Conservation (phyloP, 2,329 filamentous ascomycete species). For the Mollisiaceae sp. region DNA sequence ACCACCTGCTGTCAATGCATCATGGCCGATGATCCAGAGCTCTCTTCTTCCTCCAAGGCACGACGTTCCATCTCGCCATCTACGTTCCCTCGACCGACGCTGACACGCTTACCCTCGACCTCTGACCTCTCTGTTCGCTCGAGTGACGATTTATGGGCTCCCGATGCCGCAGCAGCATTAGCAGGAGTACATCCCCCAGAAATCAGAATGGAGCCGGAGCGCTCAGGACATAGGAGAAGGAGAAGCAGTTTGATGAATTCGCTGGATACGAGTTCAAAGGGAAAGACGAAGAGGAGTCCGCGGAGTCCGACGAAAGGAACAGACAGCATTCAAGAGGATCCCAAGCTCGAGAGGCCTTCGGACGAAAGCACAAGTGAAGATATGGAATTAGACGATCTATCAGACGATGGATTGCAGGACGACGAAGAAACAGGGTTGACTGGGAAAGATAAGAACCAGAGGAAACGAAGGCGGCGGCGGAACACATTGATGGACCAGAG, state of each 20-base stretch:
- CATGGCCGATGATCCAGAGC: conserved; percentile 7
- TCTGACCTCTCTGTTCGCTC: conserved; percentile 26
- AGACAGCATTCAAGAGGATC: conserved; percentile 31
- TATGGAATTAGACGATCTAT: conserved; percentile 61
- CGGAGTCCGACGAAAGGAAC: conserved; percentile 27
- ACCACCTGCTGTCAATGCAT: neutral
- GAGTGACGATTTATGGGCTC: conserved; percentile 29
- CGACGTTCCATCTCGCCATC: conserved; percentile 10
- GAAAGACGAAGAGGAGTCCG: conserved; percentile 24
- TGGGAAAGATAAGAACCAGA: conserved; percentile 70
- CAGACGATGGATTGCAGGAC: conserved; percentile 75
- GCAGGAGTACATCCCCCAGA: conserved; percentile 29
- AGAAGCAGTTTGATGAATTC: conserved; percentile 41
- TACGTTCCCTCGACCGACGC: conserved; percentile 17
- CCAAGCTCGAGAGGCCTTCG: conserved; percentile 27
- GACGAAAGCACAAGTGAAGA: conserved; percentile 51
- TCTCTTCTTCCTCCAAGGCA: neutral
- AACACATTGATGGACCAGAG: conserved; percentile 74
- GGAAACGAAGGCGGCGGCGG: conserved; percentile 67
- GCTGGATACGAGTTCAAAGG: conserved; percentile 24
- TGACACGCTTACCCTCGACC: conserved; percentile 26
- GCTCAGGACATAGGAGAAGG: conserved; percentile 41
- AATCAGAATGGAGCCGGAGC: conserved; percentile 34
- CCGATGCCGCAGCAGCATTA: conserved; percentile 35
- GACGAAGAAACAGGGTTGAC: conserved; percentile 92